Evolutionary conservation across 2,329 filamentous ascomycete species (phyloP).

Genomic region (Zarea fungicola): DNA sequence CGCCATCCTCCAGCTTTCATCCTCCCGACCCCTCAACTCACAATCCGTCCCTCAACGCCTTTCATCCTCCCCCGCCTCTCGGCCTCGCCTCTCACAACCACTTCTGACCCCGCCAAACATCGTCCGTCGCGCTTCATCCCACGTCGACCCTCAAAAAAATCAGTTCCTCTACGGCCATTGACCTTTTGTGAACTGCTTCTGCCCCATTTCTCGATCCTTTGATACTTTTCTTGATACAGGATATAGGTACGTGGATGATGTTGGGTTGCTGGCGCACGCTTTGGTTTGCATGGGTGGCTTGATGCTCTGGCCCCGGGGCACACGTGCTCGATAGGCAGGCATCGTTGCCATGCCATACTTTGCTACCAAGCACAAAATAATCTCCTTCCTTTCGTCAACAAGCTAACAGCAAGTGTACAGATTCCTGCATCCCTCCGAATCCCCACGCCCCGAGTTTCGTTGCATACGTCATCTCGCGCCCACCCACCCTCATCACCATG

Average conservation of each 20-base stretch:
- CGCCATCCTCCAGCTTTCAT: constrained; percentile 18
- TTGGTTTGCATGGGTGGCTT: background rate
- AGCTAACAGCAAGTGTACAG: background rate
- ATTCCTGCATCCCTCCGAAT: background rate
- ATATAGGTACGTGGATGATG: constrained; percentile 7
- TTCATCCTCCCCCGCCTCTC: constrained; percentile 17
- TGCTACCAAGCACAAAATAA: background rate
- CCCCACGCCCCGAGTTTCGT: constrained; percentile 1
- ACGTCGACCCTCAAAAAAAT: constrained; percentile 6
- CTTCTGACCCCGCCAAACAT: constrained; percentile 22
- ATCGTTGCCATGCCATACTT: background rate
- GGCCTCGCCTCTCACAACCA: constrained; percentile 18
- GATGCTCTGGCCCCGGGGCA: constrained; percentile 3
- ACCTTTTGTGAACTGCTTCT: constrained; percentile 16
- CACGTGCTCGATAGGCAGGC: constrained; percentile 7
- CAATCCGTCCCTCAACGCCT: constrained; percentile 15
- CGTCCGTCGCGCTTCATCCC: constrained; percentile 9
- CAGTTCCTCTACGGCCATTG: constrained; percentile 20
- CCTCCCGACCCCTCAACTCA: constrained; percentile 10
- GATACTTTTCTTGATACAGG: background rate
- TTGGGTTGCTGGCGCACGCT: constrained; percentile 3
- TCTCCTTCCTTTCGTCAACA: background rate
- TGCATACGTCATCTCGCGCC: constrained; percentile 2
- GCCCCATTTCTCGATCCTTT: background rate
- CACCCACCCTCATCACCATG: constrained; percentile 43